phyloP scores from a whole-genome alignment of 2,329 filamentous ascomycete species.

The Colletotrichum tamarilloi region DNA sequence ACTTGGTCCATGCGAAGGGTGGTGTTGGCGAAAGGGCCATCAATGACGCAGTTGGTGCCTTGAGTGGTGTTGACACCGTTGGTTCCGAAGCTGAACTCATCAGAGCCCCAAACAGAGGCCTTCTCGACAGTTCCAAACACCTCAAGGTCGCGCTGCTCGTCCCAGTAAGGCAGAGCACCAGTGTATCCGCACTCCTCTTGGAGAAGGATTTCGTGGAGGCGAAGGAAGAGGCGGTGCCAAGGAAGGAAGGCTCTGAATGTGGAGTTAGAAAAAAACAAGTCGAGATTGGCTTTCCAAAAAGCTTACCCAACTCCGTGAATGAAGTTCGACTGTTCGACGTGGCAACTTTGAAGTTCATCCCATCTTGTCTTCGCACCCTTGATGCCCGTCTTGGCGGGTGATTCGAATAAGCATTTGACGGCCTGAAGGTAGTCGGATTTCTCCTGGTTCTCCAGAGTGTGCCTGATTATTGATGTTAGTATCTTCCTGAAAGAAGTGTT shows the following conservation, averaged over 20 bases:
- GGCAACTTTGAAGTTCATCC: constrained; percentile 26
- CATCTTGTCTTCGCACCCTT: constrained; percentile 15
- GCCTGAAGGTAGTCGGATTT: constrained; percentile 23
- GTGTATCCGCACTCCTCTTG: constrained; percentile 45
- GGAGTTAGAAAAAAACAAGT: too few species aligned
- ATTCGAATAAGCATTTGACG: constrained; percentile 23
- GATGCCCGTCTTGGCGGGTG: constrained; percentile 21
- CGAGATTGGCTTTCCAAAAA: not conserved
- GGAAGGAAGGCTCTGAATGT: constrained; percentile 44
- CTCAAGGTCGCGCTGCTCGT: constrained; percentile 28
- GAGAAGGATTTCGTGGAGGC: constrained; percentile 45
- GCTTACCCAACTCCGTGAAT: constrained; percentile 32
- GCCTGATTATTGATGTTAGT: not conserved
- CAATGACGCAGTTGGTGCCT: constrained; percentile 36
- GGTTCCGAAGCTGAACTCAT: constrained; percentile 45
- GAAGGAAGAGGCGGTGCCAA: constrained; percentile 47
- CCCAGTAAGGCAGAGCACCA: constrained; percentile 43
- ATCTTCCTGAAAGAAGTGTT: too few species aligned
- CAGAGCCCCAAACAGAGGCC: constrained; percentile 16
- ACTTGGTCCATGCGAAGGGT: constrained; percentile 28
- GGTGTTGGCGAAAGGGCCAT: constrained; percentile 39
- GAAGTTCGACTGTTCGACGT: constrained; percentile 26
- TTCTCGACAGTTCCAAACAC: constrained; percentile 44
- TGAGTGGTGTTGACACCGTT: constrained; percentile 36
- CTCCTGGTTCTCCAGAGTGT: constrained; percentile 17